Percentiles rank a stretch among this genome's conserved stretches.
Evolutionary conservation across 2,329 filamentous ascomycete genomes (phyloP).

Genomic region (Paradendryphiella salina): DNA sequence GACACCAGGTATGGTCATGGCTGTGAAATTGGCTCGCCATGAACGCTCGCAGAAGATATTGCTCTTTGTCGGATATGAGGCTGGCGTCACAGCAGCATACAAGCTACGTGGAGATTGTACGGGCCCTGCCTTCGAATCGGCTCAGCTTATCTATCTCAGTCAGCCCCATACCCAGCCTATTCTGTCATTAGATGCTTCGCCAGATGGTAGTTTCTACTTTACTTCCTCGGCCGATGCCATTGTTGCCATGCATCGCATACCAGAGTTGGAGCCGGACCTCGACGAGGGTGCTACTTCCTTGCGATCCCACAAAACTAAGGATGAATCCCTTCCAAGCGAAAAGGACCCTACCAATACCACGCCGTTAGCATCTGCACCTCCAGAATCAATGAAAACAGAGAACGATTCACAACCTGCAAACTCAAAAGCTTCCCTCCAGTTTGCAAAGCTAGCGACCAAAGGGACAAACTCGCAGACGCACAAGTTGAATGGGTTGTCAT

Average conservation of each 20-base stretch:
- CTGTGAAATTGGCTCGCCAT: constrained; percentile 55
- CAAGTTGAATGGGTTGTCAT: constrained; percentile 26
- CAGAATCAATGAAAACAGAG: background rate
- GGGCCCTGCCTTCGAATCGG: constrained; percentile 32
- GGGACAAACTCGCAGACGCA: constrained; percentile 1
- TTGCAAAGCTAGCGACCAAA: constrained; percentile 23
- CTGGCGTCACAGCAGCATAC: constrained; percentile 72
- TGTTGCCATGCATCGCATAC: constrained; percentile 74
- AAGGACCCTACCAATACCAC: background rate
- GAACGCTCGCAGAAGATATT: constrained; percentile 52
- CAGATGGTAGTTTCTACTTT: constrained; percentile 62
- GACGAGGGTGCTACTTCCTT: background rate
- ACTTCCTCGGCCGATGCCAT: constrained; percentile 82
- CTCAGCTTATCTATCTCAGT: constrained; percentile 62
- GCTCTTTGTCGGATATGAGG: constrained; percentile 81
- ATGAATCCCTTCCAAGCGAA: background rate
- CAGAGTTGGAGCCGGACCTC: constrained; percentile 29
- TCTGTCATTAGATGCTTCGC: constrained; percentile 61
- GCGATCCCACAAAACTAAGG: background rate
- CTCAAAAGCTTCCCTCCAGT: constrained; percentile 13
- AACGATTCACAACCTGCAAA: background rate
- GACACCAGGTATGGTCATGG: constrained; percentile 82
- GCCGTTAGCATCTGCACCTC: background rate
- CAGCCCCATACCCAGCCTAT: constrained; percentile 78
- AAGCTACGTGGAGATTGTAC: constrained; percentile 50